A percentile compares a stretch with the other conserved stretches of the same genome.
Conservation (phyloP, 1,284 basidiomycete species). For the Sanghuangporus baumii region DNA sequence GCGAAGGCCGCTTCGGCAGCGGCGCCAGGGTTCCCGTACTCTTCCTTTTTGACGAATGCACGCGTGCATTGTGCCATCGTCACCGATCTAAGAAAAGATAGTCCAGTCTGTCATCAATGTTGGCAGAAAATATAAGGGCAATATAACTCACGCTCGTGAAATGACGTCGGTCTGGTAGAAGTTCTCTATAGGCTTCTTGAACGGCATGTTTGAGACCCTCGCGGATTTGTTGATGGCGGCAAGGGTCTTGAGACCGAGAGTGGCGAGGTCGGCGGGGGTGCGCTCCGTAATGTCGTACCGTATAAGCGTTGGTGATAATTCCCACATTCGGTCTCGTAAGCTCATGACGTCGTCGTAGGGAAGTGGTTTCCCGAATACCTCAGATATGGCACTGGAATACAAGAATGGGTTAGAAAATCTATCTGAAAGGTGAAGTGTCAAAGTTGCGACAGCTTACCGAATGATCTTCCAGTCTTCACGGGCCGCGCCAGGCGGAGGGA, state of each 20-base stretch:
- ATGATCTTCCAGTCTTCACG: conserved; percentile 99
- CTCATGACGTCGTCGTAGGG: conserved; percentile 91
- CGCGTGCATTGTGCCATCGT: conserved; percentile 85
- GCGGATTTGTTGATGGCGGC: conserved; percentile 44
- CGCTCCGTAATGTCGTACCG: conserved; percentile 84
- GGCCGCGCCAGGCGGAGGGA: conserved; percentile 91
- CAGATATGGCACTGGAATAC: conserved; percentile 79
- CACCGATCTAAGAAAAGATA: conserved; percentile 51
- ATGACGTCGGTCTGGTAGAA: conserved; percentile 96
- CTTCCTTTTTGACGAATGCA: conserved; percentile 66
- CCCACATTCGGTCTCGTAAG: conserved; percentile 94
- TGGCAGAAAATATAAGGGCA: background rate
- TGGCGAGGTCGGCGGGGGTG: conserved; percentile 66
- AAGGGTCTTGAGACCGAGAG: conserved; percentile 65
- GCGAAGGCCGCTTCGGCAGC: conserved; percentile 42
- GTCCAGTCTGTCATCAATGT: background rate
- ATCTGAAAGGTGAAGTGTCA: background rate
- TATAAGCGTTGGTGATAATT: conserved; percentile 88
- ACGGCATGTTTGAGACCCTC: conserved; percentile 54
- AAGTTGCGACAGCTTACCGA: conserved; percentile 47
- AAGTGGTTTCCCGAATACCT: conserved; percentile 73
- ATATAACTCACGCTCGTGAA: conserved; percentile 68
- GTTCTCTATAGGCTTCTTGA: conserved; percentile 84
- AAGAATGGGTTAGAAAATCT: background rate
- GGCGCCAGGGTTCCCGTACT: conserved; percentile 35